Evolutionary conservation across 495 filamentous ascomycete genomes (phyloP).

Genomic region (Viridothelium virens): DNA sequence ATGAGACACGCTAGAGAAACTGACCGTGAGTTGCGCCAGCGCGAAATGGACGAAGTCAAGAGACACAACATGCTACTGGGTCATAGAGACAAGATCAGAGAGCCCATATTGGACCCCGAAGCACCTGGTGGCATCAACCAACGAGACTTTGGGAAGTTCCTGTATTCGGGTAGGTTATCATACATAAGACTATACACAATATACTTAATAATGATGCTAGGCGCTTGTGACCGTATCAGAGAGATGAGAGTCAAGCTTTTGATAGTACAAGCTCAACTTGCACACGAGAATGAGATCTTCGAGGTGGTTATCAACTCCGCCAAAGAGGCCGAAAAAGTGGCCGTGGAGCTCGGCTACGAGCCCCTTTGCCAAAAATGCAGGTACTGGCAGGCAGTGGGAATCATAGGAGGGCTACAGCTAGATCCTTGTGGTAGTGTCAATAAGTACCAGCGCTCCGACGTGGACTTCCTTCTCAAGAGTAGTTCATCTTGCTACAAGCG

Average conservation of each 20-base stretch:
- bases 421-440: background rate
- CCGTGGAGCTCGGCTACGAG: background rate
- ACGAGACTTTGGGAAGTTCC: background rate
- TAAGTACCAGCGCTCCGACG: background rate
- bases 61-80: background rate
- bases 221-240: background rate
- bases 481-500: background rate
- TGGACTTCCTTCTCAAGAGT: background rate
- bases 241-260: background rate
- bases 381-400: background rate
- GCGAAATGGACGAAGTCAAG: no score
- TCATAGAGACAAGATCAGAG: background rate
- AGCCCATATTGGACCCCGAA: background rate
- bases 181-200: background rate
- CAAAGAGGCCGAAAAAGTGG: background rate
- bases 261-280: background rate
- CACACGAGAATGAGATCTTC: background rate
- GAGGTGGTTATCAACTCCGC: background rate
- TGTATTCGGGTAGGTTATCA: background rate
- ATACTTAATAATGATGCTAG: background rate
- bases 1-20: no score
- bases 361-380: conserved; percentile 3
- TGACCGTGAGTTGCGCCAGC: no score
- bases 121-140: background rate
- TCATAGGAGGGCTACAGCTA: background rate